Evolutionary conservation across 805 yeast genomes (phyloP).

Genomic region (Metschnikowia anglica): DNA sequence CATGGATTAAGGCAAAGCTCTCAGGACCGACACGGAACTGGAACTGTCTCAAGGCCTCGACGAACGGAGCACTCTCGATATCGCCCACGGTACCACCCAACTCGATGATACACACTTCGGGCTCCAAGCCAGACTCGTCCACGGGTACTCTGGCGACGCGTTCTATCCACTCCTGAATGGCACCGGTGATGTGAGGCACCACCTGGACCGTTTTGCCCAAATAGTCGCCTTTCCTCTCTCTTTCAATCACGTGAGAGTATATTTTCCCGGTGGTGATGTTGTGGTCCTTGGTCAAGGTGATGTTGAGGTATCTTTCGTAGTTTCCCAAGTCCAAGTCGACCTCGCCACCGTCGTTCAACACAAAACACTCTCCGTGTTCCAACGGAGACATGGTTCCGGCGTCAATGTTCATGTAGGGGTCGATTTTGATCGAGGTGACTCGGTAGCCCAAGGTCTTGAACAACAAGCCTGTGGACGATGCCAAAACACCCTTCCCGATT

Average conservation of each 20-base stretch:
- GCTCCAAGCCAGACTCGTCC: conserved; percentile 81
- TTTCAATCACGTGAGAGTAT: conserved; percentile 89
- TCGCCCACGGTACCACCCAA: conserved; percentile 99
- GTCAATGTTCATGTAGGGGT: conserved; percentile 98
- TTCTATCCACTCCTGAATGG: conserved; percentile 98
- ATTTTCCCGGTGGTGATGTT: conserved; percentile 98
- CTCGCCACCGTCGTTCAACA: conserved; percentile 97
- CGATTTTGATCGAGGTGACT: conserved; percentile 96
- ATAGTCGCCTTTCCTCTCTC: conserved; percentile 95
- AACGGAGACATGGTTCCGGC: conserved; percentile 99
- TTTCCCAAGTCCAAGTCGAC: conserved; percentile 97
- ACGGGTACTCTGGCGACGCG: conserved; percentile 89
- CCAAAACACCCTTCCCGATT: conserved; percentile 97
- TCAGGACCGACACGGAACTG: conserved; percentile 95
- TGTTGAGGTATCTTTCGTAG: conserved; percentile 93
- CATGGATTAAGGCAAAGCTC: conserved; percentile 94
- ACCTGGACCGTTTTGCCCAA: conserved; percentile 99
- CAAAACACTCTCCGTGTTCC: conserved; percentile 99
- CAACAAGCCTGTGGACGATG: conserved; percentile 94
- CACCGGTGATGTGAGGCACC: conserved; percentile 96
- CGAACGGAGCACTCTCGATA: conserved; percentile 97
- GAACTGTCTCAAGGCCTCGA: conserved; percentile 97
- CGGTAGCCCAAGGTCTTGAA: conserved; percentile 91
- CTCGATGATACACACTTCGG: conserved; percentile 96
- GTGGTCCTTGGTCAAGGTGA: conserved; percentile 89